These are phyloP conservation scores for Sambucus nigra DNA, from an alignment of 129 eudicot genomes.

Conservation along the genomic window DNA sequence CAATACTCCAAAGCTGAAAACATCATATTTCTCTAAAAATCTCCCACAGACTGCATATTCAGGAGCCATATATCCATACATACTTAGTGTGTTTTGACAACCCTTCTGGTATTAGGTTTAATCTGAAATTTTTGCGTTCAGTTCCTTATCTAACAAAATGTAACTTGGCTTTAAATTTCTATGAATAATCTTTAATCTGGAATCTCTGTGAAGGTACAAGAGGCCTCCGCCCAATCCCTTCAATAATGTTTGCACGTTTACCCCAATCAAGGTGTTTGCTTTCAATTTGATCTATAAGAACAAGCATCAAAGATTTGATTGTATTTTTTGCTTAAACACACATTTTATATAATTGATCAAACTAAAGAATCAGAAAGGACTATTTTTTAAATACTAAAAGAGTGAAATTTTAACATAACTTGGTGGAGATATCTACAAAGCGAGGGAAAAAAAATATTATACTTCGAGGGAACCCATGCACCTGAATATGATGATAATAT, in stretches of 20 bases:
- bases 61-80: conserved; percentile 39
- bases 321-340: too few species aligned
- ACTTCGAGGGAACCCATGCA: too few species aligned
- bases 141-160: conserved; percentile 23
- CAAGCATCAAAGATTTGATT: not conserved
- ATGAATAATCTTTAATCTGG: conserved; percentile 31
- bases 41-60: conserved; percentile 57
- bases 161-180: conserved; percentile 31
- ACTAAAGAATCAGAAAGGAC: too few species aligned
- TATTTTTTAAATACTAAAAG: too few species aligned
- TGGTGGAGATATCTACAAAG: too few species aligned
- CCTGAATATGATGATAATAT: conserved; percentile 9
- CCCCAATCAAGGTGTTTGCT: not conserved
- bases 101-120: conserved; percentile 21
- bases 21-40: conserved; percentile 58
- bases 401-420: too few species aligned
- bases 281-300: not conserved
- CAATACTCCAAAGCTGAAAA: conserved; percentile 54
- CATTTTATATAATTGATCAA: too few species aligned
- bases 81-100: conserved; percentile 35
- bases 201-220: conserved; percentile 31
- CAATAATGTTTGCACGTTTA: not conserved
- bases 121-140: conserved; percentile 28
- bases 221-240: conserved; percentile 38
- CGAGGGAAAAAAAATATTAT: too few species aligned